Conservation (phyloP, 129 eudicot genomes). For the Helichrysum umbraculigerum region DNA sequence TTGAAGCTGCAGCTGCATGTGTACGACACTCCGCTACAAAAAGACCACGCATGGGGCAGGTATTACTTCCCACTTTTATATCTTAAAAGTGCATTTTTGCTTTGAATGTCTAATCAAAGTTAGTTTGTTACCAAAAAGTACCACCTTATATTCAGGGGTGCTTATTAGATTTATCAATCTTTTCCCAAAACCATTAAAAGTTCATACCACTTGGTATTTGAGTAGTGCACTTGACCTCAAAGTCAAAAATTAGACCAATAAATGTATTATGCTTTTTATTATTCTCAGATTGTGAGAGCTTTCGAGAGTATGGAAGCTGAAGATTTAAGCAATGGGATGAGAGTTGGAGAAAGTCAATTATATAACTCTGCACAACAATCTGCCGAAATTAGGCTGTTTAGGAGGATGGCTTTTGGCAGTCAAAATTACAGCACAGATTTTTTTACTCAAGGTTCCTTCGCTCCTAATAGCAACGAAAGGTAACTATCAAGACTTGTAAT, state of each 20-base stretch:
- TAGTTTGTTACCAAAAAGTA: not conserved
- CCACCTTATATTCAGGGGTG: not conserved
- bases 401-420: slow-evolving; percentile 83
- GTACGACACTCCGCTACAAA: slow-evolving; percentile 75
- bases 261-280: not conserved
- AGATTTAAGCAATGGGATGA: slow-evolving; percentile 85
- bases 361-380: slow-evolving; percentile 66
- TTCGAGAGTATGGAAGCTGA: slow-evolving; percentile 49
- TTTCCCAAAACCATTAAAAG: not conserved
- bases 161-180: not conserved
- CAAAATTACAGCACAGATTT: slow-evolving; percentile 72
- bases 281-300: slow-evolving; percentile 74
- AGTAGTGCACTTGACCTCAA: not conserved
- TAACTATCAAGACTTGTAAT: slow-evolving; percentile 24
- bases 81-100: not conserved
- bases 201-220: not conserved
- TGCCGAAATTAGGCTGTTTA: slow-evolving; percentile 71
- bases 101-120: not conserved
- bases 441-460: slow-evolving; percentile 45
- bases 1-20: slow-evolving; percentile 95
- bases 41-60: slow-evolving; percentile 95
- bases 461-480: slow-evolving; percentile 24
- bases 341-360: slow-evolving; percentile 75
- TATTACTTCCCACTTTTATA: slow-evolving; percentile 12
- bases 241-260: slow-evolving; percentile 16